Evolutionary conservation across 805 yeast species (phyloP), one percentile per base, ranked within the genome.

Genomic region (Tanozyma kutaoensis): DNA sequence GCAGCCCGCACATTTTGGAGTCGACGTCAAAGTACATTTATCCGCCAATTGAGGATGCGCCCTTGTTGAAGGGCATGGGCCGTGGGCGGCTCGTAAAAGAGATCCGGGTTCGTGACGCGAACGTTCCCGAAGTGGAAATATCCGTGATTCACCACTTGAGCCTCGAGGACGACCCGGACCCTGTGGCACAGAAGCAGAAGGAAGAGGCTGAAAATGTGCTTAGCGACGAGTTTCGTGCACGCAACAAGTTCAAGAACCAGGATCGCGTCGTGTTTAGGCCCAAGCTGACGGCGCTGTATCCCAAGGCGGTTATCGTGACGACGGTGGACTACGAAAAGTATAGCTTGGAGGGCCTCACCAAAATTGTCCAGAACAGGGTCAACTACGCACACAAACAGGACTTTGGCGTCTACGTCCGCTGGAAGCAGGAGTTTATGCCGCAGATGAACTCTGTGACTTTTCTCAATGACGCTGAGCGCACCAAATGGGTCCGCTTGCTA

Each of bases 331-430:
- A 71, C 40, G 80, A 77, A 28, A 68, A 63, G 29, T 72, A 71
- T 40, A 69, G 73, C 17, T 45, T 66, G 22, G 65, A 66, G 13
- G 70, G 75, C 19, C 58, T 84, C 24, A 70, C 75, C 12, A 69
- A 68, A 29, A 61, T 86, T 29, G 77, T 84, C 12, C 93, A 84
- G 48, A 85, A 85, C 49, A 68, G 96, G 43, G 77, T 80, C 16
- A 86, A 84, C 48, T 88, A 86, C 46, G 94, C 94, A 5, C 80
- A 76, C 48, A 60, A 59, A 9, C 85, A 82, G 43, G 69, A 69
- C 21, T 88, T 76, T 48, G 97, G 95, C 18, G 53, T 84, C 15
- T 88, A 84, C 43, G 70, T 80, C 14, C 68, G 95, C 33, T 85
- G 88, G 81, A 50, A 66, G 19, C 86, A 82, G 50, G 96, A 91